These are phyloP conservation scores for Myxozyma geophila DNA, from an alignment of 805 yeast species.

Conservation along the genomic window DNA sequence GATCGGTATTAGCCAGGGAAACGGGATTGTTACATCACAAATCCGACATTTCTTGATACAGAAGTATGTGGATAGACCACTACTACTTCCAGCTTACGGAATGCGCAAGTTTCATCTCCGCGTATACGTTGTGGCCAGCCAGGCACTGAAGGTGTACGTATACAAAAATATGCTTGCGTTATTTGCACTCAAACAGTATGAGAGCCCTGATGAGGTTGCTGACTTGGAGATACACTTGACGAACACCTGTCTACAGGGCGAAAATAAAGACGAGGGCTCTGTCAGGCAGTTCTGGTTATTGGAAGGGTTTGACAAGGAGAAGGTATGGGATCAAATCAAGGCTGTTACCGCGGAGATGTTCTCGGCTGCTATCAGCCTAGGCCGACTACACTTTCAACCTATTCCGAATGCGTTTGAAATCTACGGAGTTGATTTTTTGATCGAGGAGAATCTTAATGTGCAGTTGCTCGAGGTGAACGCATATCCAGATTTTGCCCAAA, in stretches of 20 bases:
- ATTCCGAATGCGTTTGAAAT: slow-evolving; percentile 80
- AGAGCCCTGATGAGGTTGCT: slow-evolving; percentile 45
- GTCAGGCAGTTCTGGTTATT: slow-evolving; percentile 70
- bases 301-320: slow-evolving; percentile 39
- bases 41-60: slow-evolving; percentile 90
- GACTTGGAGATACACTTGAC: slow-evolving; percentile 81
- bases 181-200: slow-evolving; percentile 67
- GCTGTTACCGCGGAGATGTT: slow-evolving; percentile 70
- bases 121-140: slow-evolving; percentile 76
- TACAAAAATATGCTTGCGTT: slow-evolving; percentile 79
- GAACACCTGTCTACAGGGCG: slow-evolving; percentile 86
- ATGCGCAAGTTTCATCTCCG: slow-evolving; percentile 87
- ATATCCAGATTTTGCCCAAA: slow-evolving; percentile 95
- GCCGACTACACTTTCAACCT: slow-evolving; percentile 84
- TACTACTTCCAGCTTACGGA: slow-evolving; percentile 63
- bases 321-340: slow-evolving; percentile 61
- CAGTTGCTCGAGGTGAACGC: slow-evolving; percentile 83
- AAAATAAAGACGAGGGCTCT: slow-evolving; percentile 45
- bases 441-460: slow-evolving; percentile 59
- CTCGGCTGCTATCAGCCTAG: slow-evolving; percentile 78
- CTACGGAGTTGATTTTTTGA: slow-evolving; percentile 86
- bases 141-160: slow-evolving; percentile 77
- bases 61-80: slow-evolving; percentile 71
- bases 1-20: slow-evolving; percentile 58
- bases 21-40: slow-evolving; percentile 82